Evolutionary conservation across 2,329 filamentous ascomycete genomes (phyloP).

Genomic region (Paraphaeosphaeria minitans): DNA sequence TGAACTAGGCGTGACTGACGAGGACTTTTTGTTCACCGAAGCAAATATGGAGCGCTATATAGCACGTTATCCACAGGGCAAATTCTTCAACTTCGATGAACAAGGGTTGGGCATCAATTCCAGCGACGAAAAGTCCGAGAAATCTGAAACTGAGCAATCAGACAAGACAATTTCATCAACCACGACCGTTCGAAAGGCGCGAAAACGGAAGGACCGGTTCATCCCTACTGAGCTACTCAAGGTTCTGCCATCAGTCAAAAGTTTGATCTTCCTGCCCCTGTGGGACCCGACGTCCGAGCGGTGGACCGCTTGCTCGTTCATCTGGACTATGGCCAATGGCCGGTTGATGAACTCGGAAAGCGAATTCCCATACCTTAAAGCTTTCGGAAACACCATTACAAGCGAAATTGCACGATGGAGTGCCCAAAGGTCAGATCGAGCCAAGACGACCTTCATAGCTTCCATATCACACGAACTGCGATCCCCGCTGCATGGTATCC

Average conservation of each 20-base stretch:
- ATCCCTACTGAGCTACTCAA: conserved; percentile 40
- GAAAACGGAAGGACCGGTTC: conserved; percentile 35
- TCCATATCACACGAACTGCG: conserved; percentile 56
- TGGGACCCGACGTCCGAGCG: conserved; percentile 42
- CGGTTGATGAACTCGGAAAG: conserved; percentile 38
- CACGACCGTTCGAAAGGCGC: conserved; percentile 12
- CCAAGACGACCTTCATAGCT: conserved; percentile 50
- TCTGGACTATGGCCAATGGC: conserved; percentile 40
- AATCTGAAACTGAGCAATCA: conserved; percentile 36
- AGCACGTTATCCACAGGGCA: conserved; percentile 38
- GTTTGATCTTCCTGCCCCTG: conserved; percentile 44
- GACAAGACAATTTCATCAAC: conserved; percentile 21
- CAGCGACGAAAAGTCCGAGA: conserved; percentile 38
- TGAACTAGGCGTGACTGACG: conserved; percentile 24
- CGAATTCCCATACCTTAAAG: conserved; percentile 42
- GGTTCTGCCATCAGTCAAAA: conserved; percentile 41
- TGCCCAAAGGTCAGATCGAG: conserved; percentile 38
- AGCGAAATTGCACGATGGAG: conserved; percentile 39
- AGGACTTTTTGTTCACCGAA: conserved; percentile 40
- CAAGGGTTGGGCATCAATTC: conserved; percentile 39
- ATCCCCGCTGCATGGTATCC: conserved; percentile 65
- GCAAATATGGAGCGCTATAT: conserved; percentile 43
- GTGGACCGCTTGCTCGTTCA: conserved; percentile 41
- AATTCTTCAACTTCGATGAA: conserved; percentile 44
- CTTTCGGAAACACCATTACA: conserved; percentile 43